Evolutionary conservation across 345 rosid genomes (phyloP), one percentile per base, ranked within the genome.

Genomic region (Trapa incisa): DNA sequence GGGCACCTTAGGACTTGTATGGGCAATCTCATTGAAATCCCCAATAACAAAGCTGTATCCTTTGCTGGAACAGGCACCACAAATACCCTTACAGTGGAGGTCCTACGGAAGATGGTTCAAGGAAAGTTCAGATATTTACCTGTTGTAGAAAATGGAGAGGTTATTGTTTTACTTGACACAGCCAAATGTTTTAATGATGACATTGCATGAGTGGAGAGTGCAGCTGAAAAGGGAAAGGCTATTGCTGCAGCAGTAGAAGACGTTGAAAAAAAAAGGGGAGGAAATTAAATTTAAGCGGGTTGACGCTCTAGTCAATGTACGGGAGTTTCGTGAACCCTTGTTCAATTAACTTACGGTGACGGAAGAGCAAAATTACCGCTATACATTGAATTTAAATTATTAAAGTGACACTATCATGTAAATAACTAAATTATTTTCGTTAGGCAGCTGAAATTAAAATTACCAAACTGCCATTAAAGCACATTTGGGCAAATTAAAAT

Each of bases 201-300:
- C 22, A 95, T 95, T 80, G 96, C 97, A 70, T 96, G 99, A 56
- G 76, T 95, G 99, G 99, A 95, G 81, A 95, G 99, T 76, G 94
- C 96, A 38, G 94, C 96, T 77, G 99, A 95, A 79, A 95, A 95
- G 74, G 97, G 99, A 69, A 95, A 95, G 69, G 99, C 98, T 47
- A 89, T 95, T 71, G 98, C 99, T 80, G 98, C 99, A 42, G 97
- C 98, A 6, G 99, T 95, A 61, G 99, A 95, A 89, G 99, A 96
- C 41, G 98, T 88, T 69, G 99, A 95, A 70, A 95, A 85, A 66
- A 84, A 83, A 65, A 91, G 98, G 96, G 92, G 29, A 22, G 97
- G 65, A 71, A 96, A 63, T 81, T 91, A 39, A 57, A 22, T 22
- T 22, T 86, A 15, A 76, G 96, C 74, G 96, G 29, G 88, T 77